A percentile compares a stretch with the other conserved stretches of the same genome.
phyloP scores from a whole-genome alignment of 352 stramenopile genomes.

The Phytophthora brassicae region DNA sequence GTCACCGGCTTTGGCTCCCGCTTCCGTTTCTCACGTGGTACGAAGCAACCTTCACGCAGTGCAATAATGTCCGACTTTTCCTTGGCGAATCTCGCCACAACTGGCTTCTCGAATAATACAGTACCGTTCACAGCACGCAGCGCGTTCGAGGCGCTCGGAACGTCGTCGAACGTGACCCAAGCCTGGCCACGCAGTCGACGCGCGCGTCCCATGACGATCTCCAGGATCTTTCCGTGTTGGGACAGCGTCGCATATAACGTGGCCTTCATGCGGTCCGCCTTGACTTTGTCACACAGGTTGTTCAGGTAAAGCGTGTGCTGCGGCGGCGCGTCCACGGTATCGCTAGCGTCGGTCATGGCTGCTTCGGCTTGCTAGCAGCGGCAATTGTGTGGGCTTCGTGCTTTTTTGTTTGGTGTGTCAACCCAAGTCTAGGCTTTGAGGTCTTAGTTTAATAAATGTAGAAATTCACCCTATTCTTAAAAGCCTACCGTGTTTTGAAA shows the following conservation, averaged over 20 bases:
- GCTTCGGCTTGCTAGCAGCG: not conserved
- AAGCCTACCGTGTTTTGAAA: no score
- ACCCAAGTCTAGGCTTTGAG: no score
- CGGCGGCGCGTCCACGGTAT: conserved; percentile 59
- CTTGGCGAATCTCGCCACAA: conserved; percentile 82
- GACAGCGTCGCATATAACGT: conserved; percentile 90
- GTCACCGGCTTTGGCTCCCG: conserved; percentile 52
- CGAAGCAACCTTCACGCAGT: conserved; percentile 66
- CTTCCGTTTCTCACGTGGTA: conserved; percentile 84
- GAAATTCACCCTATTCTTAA: no score
- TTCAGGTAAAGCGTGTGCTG: conserved; percentile 94
- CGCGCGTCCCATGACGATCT: conserved; percentile 87
- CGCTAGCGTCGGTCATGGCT: conserved; percentile 18
- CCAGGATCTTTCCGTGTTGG: conserved; percentile 91
- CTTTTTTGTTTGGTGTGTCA: no score
- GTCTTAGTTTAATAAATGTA: no score
- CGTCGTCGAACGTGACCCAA: conserved; percentile 92
- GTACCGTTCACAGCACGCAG: conserved; percentile 87
- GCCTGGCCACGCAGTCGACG: conserved; percentile 88
- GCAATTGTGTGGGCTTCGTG: no score
- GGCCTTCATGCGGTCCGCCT: conserved; percentile 89
- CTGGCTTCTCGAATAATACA: conserved; percentile 88
- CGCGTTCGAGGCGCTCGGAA: conserved; percentile 86
- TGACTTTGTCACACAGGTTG: conserved; percentile 96
- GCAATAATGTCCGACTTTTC: conserved; percentile 84